These are phyloP conservation scores for Haberlea rhodopensis DNA, from an alignment of 257 asterid genomes.

Conservation along the genomic window DNA sequence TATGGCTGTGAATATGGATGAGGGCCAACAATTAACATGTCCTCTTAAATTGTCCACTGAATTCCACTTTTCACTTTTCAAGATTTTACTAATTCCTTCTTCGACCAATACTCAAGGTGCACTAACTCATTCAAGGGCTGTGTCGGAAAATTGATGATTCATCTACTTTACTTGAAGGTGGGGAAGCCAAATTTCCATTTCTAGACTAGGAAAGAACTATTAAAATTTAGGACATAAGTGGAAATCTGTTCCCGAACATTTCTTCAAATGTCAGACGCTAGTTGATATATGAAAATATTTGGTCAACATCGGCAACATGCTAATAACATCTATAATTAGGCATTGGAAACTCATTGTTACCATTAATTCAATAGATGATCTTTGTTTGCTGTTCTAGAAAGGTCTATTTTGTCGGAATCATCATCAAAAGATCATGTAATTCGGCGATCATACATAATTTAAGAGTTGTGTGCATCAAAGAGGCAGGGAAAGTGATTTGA, in stretches of 20 bases:
- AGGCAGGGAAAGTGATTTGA: background rate
- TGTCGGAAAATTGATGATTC: too few species aligned
- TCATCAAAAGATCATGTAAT: too few species aligned
- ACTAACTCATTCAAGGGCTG: background rate
- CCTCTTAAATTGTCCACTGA: background rate
- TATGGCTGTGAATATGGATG: background rate
- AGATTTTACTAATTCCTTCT: background rate
- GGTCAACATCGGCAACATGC: background rate
- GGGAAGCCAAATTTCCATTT: background rate
- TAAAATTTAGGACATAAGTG: background rate
- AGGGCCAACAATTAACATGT: background rate
- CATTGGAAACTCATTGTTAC: background rate
- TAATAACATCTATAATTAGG: background rate
- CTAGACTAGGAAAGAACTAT: background rate
- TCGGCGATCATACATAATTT: too few species aligned
- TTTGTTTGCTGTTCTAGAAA: too few species aligned
- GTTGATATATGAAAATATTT: background rate
- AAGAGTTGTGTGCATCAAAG: too few species aligned
- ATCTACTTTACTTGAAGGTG: background rate
- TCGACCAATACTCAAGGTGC: background rate
- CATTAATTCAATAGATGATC: too few species aligned
- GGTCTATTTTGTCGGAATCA: too few species aligned
- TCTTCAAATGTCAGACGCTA: background rate
- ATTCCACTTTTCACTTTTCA: background rate
- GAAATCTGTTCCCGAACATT: background rate